phyloP scores from a whole-genome alignment of 148 eudicot genomes.

The Rhododendron williamsianum region DNA sequence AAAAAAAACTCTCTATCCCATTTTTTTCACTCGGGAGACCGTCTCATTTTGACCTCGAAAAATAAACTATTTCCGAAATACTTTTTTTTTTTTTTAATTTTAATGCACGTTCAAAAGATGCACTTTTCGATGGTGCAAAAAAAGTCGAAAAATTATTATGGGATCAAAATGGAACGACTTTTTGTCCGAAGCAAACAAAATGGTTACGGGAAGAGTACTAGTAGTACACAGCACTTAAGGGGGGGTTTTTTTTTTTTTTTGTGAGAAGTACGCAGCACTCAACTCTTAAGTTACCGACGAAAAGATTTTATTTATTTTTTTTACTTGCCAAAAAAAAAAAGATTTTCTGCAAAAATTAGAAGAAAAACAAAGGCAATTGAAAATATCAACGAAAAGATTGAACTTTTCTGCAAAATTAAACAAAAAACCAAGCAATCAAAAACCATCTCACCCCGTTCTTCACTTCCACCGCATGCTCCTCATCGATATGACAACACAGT shows the following conservation, averaged over 20 bases:
- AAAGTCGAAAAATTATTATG: not conserved
- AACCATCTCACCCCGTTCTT: constrained; percentile 67
- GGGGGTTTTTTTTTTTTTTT: too few species aligned
- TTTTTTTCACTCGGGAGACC: not conserved
- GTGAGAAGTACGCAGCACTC: too few species aligned
- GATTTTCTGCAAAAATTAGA: not conserved
- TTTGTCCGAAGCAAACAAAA: not conserved
- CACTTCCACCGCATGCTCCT: constrained; percentile 72
- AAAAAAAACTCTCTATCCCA: too few species aligned
- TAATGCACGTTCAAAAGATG: not conserved
- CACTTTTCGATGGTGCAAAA: not conserved
- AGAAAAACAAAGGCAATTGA: not conserved
- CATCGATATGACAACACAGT: constrained; percentile 88
- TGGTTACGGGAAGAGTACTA: not conserved
- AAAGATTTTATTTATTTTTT: not conserved
- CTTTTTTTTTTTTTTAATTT: not conserved
- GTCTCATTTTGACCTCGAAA: not conserved
- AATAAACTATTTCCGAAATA: too few species aligned
- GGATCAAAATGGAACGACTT: not conserved
- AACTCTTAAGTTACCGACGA: not conserved
- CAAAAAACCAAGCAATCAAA: not conserved
- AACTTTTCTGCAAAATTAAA: not conserved
- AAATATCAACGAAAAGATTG: not conserved
- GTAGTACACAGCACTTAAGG: too few species aligned
- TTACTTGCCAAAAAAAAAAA: too few species aligned